Percentiles rank a stretch among this genome's conserved stretches.
Conservation (phyloP, 1,284 basidiomycete species). For the Anthracocystis walkeri region DNA sequence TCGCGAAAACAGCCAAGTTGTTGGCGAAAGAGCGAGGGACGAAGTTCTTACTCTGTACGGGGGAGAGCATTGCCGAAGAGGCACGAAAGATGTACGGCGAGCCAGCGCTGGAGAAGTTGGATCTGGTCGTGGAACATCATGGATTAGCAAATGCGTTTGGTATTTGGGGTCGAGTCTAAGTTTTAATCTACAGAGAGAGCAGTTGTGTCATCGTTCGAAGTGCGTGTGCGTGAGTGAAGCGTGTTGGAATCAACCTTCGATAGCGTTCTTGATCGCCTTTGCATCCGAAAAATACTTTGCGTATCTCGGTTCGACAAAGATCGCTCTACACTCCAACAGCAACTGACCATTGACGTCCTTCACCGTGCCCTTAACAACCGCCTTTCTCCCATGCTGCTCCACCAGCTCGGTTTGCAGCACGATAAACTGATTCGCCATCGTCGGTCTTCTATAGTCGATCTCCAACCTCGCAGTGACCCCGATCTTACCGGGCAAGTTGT, state of each 20-base stretch:
- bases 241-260: constrained; percentile 67
- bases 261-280: constrained; percentile 73
- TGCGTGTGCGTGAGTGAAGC: too few relatives aligned
- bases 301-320: constrained; percentile 86
- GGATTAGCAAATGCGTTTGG: constrained; percentile 51
- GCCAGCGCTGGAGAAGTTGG: constrained; percentile 24
- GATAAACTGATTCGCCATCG: constrained; percentile 71
- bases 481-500: constrained; percentile 81
- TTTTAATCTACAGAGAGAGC: not conserved
- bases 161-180: constrained; percentile 33
- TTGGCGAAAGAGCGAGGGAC: constrained; percentile 16
- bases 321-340: constrained; percentile 81
- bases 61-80: constrained; percentile 45
- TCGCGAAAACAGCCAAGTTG: constrained; percentile 27
- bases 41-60: constrained; percentile 39
- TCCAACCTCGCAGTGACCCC: constrained; percentile 83
- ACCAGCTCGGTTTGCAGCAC: constrained; percentile 77
- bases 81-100: constrained; percentile 42
- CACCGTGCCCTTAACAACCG: constrained; percentile 78
- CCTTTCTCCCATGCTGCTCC: constrained; percentile 81
- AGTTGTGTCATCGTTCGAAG: not conserved
- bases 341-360: constrained; percentile 83
- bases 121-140: constrained; percentile 42
- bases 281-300: constrained; percentile 77
- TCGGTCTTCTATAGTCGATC: constrained; percentile 69